These are phyloP conservation scores for Elongisporangium prolatum DNA, from an alignment of 352 stramenopile species.

Conservation along the genomic window DNA sequence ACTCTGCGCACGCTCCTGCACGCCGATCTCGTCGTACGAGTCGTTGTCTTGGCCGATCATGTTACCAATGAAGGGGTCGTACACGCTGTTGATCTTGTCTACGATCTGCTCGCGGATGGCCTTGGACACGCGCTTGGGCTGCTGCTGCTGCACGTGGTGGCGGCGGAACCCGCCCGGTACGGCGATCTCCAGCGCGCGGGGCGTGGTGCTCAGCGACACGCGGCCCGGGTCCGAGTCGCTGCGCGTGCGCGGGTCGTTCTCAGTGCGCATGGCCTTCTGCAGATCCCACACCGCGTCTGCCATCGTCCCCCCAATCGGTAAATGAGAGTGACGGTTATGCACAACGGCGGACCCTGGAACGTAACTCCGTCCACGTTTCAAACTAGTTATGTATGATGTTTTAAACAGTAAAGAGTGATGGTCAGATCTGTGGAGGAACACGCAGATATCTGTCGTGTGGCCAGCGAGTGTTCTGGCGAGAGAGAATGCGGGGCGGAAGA, in stretches of 20 bases:
- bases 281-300: conserved; percentile 41
- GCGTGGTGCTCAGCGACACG: conserved; percentile 23
- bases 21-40: conserved; percentile 65
- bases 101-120: conserved; percentile 66
- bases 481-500: conserved; percentile 1
- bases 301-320: conserved; percentile 18
- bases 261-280: conserved; percentile 33
- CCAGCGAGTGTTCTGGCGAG: neutral
- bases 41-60: conserved; percentile 84
- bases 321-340: neutral
- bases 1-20: conserved; percentile 56
- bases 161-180: conserved; percentile 66
- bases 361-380: neutral
- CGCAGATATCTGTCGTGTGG: neutral
- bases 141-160: conserved; percentile 52
- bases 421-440: neutral
- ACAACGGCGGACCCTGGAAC: neutral
- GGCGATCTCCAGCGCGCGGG: conserved; percentile 57
- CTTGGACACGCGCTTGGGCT: conserved; percentile 35
- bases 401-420: neutral
- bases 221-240: conserved; percentile 50
- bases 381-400: neutral
- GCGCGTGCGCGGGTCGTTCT: conserved; percentile 24
- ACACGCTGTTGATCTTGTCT: conserved; percentile 65
- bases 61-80: conserved; percentile 80